Base-by-base conservation (phyloP, 345 rosid species). In the Clarkia xantiana region DNA sequence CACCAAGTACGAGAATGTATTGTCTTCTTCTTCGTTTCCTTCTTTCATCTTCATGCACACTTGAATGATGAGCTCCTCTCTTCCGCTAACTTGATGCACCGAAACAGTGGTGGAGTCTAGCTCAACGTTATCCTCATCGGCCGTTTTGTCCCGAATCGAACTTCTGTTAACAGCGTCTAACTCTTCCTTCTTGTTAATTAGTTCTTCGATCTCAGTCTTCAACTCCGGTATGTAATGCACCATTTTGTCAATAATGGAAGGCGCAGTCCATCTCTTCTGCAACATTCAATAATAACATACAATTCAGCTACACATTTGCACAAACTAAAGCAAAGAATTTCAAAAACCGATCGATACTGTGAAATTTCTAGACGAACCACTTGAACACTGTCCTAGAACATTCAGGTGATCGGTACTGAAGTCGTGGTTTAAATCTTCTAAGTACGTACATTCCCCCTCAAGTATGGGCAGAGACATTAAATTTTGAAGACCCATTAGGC, bases 221-320 rank as follows among this genome's bases (percentile, higher is more conserved):
- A 67, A 51, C 57, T 58, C 63, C 3, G 72, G 72, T 47, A 67
- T 67, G 67, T 67, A 71, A 29, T 71, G 55, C 29, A 64, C 48
- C 40, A 61, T 62, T 48, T 50, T 56, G 40, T 67, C 70, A 1
- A 67, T 47, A 10, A 71, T 58, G 14, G 40, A 55, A 0, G 67
- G 65, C 4, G 72, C 57, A 40, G 67, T 59, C 52, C 54, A 20
- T 48, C 59, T 67, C 51, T 67, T 67, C 70, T 67, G 58, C 58
- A 51, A 15, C 11, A 14, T 36, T 3, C 6, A 23, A 23, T 23
- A 2, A 23, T n/a, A n/a, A n/a, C n/a, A 23, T 23, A 23, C 29
- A 23, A 23, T n/a, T n/a, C n/a, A n/a, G n/a, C n/a, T n/a, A n/a
- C n/a, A n/a, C n/a, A n/a, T n/a, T n/a, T n/a, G n/a, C n/a, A n/a